phyloP scores from a whole-genome alignment of 2,329 filamentous ascomycete genomes.

The Talaromyces atroroseus region DNA sequence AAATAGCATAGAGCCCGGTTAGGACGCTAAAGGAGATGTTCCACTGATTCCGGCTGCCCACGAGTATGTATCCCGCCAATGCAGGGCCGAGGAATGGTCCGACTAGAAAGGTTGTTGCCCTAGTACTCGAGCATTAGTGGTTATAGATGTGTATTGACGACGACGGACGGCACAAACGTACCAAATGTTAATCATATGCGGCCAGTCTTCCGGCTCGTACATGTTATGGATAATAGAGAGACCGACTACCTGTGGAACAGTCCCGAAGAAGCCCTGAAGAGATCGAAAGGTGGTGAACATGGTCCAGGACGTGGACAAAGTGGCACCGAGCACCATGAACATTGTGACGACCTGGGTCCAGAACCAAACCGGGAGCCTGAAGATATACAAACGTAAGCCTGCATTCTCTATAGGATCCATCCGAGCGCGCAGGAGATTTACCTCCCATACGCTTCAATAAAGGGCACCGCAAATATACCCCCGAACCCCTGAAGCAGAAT shows the following conservation, averaged over 20 bases:
- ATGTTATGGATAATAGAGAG: constrained; percentile 38
- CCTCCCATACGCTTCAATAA: constrained; percentile 39
- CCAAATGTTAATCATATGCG: constrained; percentile 37
- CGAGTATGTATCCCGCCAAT: constrained; percentile 33
- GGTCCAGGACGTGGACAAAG: constrained; percentile 33
- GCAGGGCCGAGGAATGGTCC: constrained; percentile 35
- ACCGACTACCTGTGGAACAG: constrained; percentile 36
- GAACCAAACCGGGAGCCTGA: constrained; percentile 38
- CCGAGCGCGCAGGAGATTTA: constrained; percentile 17
- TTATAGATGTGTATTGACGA: not conserved
- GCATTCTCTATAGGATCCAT: not conserved
- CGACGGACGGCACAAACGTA: constrained; percentile 10
- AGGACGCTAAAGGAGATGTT: constrained; percentile 30
- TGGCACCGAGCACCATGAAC: constrained; percentile 36
- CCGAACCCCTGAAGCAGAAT: constrained; percentile 36
- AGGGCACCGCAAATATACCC: constrained; percentile 33
- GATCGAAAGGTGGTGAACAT: constrained; percentile 37
- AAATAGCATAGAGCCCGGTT: constrained; percentile 31
- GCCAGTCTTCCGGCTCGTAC: constrained; percentile 31
- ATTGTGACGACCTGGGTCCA: constrained; percentile 37
- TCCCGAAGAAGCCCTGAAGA: constrained; percentile 35
- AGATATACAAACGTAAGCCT: not conserved
- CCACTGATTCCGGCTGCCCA: constrained; percentile 25
- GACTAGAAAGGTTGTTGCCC: constrained; percentile 34
- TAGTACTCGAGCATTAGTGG: not conserved